Base-by-base conservation (phyloP, 176 grass and related monocot genomes). In the Lolium rigidum region DNA sequence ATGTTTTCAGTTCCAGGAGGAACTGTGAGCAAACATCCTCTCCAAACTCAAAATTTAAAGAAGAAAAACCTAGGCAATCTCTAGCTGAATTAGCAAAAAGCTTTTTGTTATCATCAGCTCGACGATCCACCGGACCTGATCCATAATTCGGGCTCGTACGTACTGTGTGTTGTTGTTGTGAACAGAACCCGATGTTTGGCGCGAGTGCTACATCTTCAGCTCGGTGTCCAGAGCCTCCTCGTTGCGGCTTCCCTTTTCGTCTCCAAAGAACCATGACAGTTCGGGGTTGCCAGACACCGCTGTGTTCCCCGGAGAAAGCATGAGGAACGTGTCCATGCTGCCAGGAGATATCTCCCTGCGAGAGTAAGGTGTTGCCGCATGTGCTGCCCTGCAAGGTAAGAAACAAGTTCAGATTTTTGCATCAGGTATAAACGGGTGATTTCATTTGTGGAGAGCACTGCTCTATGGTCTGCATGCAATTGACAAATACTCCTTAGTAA, bases 181-280 rank as follows among this genome's bases (percentile, higher is more conserved):
- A 43, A 4, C 24, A 37, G 48, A 82, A 80, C 54, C 39, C 66
- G 68, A 54, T 38, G 44, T 41, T 78, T 16, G 39, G 47, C 38
- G 3, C 10, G 10, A 48, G 12, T 22, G 67, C 80, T 89, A 93
- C 49, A 91, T 95, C 84, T 66, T 90, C 51, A 95, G 66, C 26
- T 81, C 81, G 21, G 94, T 93, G 72, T 81, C 74, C 22, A 82
- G 70, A 10, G 77, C 64, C 50, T 85, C 89, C 0, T 72, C 66
- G 0, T 58, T 86, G 38, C 79, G 55, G 31, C 39, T 41, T 14
- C 59, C 62, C 80, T 26, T 67, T 78, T 7, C 43, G 12, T 83
- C 43, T 59, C 60, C 78, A 14, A 74, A 62, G 76, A 47, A 41
- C 77, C 28, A 72, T 20, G 79, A 50, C 63, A 78, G 79, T 52